phyloP scores from a whole-genome alignment of 352 stramenopile species.

The Phytophthora constricta region DNA sequence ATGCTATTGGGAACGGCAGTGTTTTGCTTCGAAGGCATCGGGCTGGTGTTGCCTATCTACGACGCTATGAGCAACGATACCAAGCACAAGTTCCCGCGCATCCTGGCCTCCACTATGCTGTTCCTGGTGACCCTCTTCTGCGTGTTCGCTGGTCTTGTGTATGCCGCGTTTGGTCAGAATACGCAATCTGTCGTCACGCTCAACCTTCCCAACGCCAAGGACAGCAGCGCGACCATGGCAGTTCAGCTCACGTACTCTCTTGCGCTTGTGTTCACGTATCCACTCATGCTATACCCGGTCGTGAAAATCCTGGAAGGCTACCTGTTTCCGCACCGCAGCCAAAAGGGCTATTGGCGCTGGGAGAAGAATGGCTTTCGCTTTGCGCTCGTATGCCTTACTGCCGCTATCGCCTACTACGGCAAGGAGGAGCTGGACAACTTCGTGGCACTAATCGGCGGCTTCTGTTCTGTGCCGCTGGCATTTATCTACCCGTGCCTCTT shows the following conservation, averaged over 20 bases:
- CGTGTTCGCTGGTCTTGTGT: constrained; percentile 61
- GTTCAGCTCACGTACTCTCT: constrained; percentile 74
- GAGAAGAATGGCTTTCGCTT: constrained; percentile 76
- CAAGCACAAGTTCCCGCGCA: constrained; percentile 69
- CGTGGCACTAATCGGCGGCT: constrained; percentile 72
- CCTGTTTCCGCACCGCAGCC: constrained; percentile 47
- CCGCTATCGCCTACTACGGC: constrained; percentile 67
- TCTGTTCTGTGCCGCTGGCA: constrained; percentile 73
- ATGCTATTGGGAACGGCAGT: constrained; percentile 70
- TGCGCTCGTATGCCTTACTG: constrained; percentile 64
- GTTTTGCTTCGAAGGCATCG: constrained; percentile 80
- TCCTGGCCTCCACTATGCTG: constrained; percentile 54
- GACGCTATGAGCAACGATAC: constrained; percentile 60
- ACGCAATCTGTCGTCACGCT: constrained; percentile 70
- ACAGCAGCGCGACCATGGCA: constrained; percentile 61
- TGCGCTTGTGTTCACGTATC: constrained; percentile 74
- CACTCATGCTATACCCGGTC: constrained; percentile 75
- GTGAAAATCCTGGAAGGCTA: constrained; percentile 78
- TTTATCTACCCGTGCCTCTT: constrained; percentile 82
- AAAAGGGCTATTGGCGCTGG: constrained; percentile 70
- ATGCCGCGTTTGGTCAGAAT: constrained; percentile 56
- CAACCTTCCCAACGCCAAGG: constrained; percentile 58
- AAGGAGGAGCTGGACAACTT: constrained; percentile 77
- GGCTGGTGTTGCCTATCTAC: constrained; percentile 73
- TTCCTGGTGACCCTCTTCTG: constrained; percentile 66